Percentiles rank a stretch among this genome's conserved stretches.
These are phyloP conservation scores for Bryum argenteum DNA, from an alignment of 225 moss, liverwort and hornwort genomes.

Conservation along the genomic window DNA sequence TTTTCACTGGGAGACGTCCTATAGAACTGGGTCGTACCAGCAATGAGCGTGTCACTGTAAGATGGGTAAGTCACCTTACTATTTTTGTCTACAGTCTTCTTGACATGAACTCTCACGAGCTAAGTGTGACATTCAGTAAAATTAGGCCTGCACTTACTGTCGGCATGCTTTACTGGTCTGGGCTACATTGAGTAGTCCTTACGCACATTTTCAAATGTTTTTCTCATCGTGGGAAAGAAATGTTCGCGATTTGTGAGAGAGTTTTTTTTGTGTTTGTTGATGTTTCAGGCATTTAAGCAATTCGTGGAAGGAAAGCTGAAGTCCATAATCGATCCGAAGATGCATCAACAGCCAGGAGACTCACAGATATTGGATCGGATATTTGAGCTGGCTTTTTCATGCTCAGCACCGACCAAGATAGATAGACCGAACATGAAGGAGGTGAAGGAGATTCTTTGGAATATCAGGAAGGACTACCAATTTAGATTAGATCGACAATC, in stretches of 20 bases:
- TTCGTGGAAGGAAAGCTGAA: constrained; percentile 80
- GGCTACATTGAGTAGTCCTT: no score
- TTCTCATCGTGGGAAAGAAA: background rate
- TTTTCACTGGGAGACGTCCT: constrained; percentile 65
- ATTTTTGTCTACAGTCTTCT: constrained; percentile 7
- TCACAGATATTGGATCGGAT: constrained; percentile 63
- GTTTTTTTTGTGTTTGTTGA: constrained; percentile 1
- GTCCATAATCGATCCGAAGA: constrained; percentile 77
- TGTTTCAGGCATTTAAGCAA: constrained; percentile 86
- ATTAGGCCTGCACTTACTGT: no score
- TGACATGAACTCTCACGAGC: background rate
- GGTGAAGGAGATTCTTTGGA: constrained; percentile 82
- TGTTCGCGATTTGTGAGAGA: background rate
- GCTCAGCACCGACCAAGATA: constrained; percentile 89
- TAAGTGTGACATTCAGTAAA: no score
- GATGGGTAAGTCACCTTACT: constrained; percentile 46
- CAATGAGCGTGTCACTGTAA: constrained; percentile 60
- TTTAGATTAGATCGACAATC: constrained; percentile 38
- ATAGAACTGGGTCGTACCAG: constrained; percentile 58
- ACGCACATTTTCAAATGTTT: no score
- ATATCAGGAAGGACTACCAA: constrained; percentile 86
- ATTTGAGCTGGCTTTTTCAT: constrained; percentile 89
- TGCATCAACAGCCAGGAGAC: constrained; percentile 56
- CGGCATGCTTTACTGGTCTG: no score
- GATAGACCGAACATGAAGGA: constrained; percentile 93